Base-by-base conservation (phyloP, 2,329 filamentous ascomycete species). In the Penicillium sp. region DNA sequence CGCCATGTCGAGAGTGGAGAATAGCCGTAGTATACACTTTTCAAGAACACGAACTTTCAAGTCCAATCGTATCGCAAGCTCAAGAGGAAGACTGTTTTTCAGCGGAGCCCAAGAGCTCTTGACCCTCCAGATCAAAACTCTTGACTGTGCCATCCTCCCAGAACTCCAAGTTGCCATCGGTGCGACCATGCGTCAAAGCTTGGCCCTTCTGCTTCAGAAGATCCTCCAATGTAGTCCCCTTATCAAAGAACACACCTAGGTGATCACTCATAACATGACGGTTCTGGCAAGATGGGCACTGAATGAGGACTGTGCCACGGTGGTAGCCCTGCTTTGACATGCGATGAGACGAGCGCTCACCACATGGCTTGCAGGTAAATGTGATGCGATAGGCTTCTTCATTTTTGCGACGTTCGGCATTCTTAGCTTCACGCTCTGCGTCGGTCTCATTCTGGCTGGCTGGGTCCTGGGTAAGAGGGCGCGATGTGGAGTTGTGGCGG, bases 301-400 rank as follows among this genome's bases (percentile, higher is more conserved):
- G 86, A 57, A 97, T 91, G 49, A 98, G 77, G 4, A 93, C 86
- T 1, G 89, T 92, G 31, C 93, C 93, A 55, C 85, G 79, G 71
- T 97, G 91, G 68, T 98, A 98, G 28, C 89, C 93, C 66, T 97
- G 93, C 71, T 97, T 96, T 27, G 89, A 89, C 61, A 98, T 78
- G 44, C 81, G 81, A 73, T 98, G 95, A 10, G 83, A 80, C n/a
- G 89, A 95, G 50, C 91, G 86, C 31, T 81, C 75, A 40, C 79
- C 76, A 73, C 93, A 98, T 28, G 88, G 89, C 51, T 87, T 84
- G 79, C 93, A 98, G 59, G 93, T 98, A 69, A 98, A 96, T 43
- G 84, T 88, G 57, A 98, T 79, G 60, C 89, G 80, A 73, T 97
- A 98, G 49, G 88, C 82, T 1, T 89, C 89, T 59, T 82, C 66